phyloP scores from a whole-genome alignment of 768 basidiomycete species.

The Termitomyces sp. region DNA sequence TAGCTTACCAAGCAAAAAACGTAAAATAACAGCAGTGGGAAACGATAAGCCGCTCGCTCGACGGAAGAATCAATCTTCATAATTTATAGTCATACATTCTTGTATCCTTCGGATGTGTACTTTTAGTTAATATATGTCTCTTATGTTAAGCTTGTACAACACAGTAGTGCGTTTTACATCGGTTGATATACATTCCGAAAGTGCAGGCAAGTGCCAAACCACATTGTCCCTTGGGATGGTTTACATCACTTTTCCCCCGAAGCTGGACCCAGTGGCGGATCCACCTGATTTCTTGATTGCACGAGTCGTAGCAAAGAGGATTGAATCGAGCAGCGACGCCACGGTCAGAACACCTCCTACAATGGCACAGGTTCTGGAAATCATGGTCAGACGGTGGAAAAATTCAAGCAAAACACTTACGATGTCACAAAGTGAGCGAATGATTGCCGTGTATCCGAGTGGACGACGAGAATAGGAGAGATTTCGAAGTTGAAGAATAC shows the following conservation, averaged over 20 bases:
- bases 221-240: background rate
- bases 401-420: constrained; percentile 43
- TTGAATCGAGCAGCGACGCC: constrained; percentile 82
- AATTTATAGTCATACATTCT: background rate
- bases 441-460: constrained; percentile 86
- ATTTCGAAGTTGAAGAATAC: constrained; percentile 95
- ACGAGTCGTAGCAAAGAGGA: constrained; percentile 80
- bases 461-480: constrained; percentile 92
- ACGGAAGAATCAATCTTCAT: constrained; percentile 6
- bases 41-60: constrained; percentile 11
- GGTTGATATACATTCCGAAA: constrained; percentile 10
- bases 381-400: background rate
- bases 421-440: constrained; percentile 99
- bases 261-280: constrained; percentile 29
- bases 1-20: constrained; percentile 33
- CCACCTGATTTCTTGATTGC: constrained; percentile 61
- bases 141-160: constrained; percentile 11
- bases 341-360: constrained; percentile 97
- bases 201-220: constrained; percentile 11
- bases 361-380: constrained; percentile 88
- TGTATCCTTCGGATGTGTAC: background rate
- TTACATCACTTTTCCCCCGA: constrained; percentile 44
- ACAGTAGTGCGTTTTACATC: constrained; percentile 7
- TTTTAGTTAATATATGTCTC: constrained; percentile 1
- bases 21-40: constrained; percentile 21